A percentile compares a stretch with the other conserved stretches of the same genome.
These are phyloP conservation scores for Stemphylium beticola DNA, from an alignment of 2,329 filamentous ascomycete genomes.

Conservation along the genomic window DNA sequence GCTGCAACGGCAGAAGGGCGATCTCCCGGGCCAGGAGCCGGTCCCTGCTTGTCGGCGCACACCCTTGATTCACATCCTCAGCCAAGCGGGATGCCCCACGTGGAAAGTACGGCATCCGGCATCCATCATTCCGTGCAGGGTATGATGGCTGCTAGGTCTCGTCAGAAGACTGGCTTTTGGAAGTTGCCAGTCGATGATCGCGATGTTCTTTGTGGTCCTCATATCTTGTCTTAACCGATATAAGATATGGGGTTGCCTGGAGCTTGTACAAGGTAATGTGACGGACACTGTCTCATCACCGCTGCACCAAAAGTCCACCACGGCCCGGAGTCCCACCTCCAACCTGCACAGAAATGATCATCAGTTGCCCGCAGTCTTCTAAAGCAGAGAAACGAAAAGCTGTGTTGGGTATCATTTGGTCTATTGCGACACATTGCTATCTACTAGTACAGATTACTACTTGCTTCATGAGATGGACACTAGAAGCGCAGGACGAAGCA, in stretches of 20 bases:
- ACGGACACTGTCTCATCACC: too few relatives aligned
- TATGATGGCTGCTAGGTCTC: background rate
- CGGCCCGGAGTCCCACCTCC: background rate
- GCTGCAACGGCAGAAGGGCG: background rate
- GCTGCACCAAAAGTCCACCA: background rate
- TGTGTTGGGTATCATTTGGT: conserved; percentile 15
- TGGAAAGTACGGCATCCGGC: background rate
- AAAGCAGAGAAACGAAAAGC: background rate
- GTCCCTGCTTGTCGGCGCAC: background rate
- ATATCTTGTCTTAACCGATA: too few relatives aligned
- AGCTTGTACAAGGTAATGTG: too few relatives aligned
- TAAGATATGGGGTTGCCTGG: too few relatives aligned
- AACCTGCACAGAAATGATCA: background rate
- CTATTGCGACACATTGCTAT: conserved; percentile 12
- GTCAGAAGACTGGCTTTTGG: background rate
- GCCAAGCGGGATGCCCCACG: background rate
- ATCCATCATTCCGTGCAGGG: background rate
- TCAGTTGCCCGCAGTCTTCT: background rate
- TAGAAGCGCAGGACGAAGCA: conserved; percentile 1
- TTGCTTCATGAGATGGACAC: background rate
- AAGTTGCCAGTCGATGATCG: too few relatives aligned
- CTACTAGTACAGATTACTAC: conserved; percentile 14
- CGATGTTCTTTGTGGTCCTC: too few relatives aligned
- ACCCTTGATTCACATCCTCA: background rate
- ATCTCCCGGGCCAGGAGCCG: background rate